These are phyloP conservation scores for Fusarium torulosum DNA, from an alignment of 2,329 filamentous ascomycete genomes.

Conservation along the genomic window DNA sequence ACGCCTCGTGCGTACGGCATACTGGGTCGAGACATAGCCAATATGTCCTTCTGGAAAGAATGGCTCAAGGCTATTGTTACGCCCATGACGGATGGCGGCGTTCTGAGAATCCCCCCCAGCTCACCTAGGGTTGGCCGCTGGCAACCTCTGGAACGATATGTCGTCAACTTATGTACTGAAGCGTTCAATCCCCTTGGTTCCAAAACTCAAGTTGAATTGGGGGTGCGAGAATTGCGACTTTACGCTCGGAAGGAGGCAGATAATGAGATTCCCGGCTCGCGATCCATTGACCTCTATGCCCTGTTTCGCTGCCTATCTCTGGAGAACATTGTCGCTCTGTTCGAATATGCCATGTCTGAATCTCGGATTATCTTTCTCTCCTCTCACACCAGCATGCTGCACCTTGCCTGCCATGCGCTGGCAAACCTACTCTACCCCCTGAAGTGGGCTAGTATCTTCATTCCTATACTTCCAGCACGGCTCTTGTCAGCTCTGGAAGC, in stretches of 20 bases:
- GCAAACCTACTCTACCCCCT: constrained; percentile 88
- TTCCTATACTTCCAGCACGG: constrained; percentile 88
- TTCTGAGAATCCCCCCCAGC: constrained; percentile 86
- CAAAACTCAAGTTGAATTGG: constrained; percentile 94
- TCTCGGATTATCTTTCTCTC: constrained; percentile 96
- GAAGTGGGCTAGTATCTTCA: constrained; percentile 94
- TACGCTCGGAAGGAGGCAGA: constrained; percentile 92
- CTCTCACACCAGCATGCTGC: constrained; percentile 95
- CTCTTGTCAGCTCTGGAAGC: constrained; percentile 92
- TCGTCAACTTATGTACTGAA: constrained; percentile 96
- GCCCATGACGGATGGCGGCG: constrained; percentile 90
- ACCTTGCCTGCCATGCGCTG: constrained; percentile 90
- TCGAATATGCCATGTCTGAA: constrained; percentile 93
- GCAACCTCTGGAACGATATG: constrained; percentile 96
- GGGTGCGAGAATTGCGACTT: constrained; percentile 87
- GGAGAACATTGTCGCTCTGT: constrained; percentile 90
- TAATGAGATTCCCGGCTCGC: constrained; percentile 93
- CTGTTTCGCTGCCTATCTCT: constrained; percentile 91
- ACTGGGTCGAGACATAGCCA: constrained; percentile 82
- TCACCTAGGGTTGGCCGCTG: constrained; percentile 93
- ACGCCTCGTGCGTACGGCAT: constrained; percentile 94
- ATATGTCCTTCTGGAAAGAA: constrained; percentile 97
- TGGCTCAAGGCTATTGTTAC: constrained; percentile 95
- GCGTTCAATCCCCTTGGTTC: constrained; percentile 92
- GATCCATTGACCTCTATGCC: constrained; percentile 92